phyloP scores from a whole-genome alignment of 2,329 filamentous ascomycete genomes.

The Aspergillus sp. region DNA sequence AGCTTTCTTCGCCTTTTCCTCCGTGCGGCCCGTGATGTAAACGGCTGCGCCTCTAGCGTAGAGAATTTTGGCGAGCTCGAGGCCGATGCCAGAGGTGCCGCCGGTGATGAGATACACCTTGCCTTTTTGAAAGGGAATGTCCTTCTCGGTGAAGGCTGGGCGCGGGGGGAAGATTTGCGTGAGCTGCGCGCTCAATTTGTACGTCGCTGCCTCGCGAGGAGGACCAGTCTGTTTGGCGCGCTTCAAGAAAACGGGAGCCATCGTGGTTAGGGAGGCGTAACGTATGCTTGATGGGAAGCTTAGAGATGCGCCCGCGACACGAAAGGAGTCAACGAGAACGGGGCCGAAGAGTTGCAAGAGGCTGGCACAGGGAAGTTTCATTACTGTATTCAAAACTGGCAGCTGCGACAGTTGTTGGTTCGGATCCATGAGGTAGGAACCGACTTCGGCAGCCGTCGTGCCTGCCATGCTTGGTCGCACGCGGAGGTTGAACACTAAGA shows the following conservation, averaged over 20 bases:
- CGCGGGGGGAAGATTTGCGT: slow-evolving; percentile 17
- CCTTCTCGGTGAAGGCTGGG: slow-evolving; percentile 14
- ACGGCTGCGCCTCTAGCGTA: slow-evolving; percentile 16
- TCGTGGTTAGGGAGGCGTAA: slow-evolving; percentile 1
- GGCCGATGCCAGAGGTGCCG: slow-evolving; percentile 18
- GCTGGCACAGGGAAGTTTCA: background rate
- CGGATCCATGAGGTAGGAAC: background rate
- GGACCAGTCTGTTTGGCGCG: background rate
- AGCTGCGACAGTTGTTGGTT: background rate
- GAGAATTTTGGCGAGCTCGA: slow-evolving; percentile 19
- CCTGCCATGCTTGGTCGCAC: background rate
- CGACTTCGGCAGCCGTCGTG: background rate
- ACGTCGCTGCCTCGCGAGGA: background rate
- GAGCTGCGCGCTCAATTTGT: slow-evolving; percentile 11
- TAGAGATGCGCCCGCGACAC: background rate
- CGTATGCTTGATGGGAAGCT: slow-evolving; percentile 1
- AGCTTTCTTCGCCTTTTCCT: slow-evolving; percentile 7
- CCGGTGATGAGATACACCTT: slow-evolving; percentile 17
- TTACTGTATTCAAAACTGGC: background rate
- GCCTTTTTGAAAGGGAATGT: slow-evolving; percentile 10
- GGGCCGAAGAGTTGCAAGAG: background rate
- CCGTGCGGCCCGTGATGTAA: slow-evolving; percentile 10
- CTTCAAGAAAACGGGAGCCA: background rate
- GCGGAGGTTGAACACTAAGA: too few species aligned
- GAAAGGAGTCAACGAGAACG: background rate